Conservation (phyloP, 2,329 filamentous ascomycete species). For the Hawksworthiomyces lignivorus region DNA sequence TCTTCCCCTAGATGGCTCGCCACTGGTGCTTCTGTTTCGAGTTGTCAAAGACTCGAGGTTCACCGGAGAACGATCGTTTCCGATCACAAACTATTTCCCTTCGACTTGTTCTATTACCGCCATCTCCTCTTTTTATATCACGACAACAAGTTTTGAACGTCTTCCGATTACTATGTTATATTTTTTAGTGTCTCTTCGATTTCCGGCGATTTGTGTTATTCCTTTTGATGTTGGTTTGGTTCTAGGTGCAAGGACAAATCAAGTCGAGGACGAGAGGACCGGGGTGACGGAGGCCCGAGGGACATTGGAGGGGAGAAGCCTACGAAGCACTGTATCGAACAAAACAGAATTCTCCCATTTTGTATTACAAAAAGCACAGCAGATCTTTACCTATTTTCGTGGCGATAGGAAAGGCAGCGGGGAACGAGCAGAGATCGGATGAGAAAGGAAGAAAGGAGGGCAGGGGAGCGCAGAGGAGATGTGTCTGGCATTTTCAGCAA, state of each 20-base stretch:
- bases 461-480: too few relatives aligned
- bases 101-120: slow-evolving; percentile 1
- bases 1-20: too few relatives aligned
- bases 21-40: too few relatives aligned
- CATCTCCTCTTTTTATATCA: slow-evolving; percentile 21
- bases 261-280: not conserved
- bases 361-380: slow-evolving; percentile 10
- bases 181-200: slow-evolving; percentile 9
- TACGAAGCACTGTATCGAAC: too few relatives aligned
- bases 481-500: too few relatives aligned
- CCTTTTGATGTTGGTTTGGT: slow-evolving; percentile 4
- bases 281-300: not conserved
- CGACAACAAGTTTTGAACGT: slow-evolving; percentile 22
- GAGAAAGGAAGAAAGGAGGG: too few relatives aligned
- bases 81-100: not conserved
- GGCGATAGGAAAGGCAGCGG: not conserved
- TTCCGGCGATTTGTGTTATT: slow-evolving; percentile 3
- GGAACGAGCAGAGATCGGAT: too few relatives aligned
- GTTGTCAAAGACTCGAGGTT: too few relatives aligned
- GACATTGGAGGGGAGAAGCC: not conserved
- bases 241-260: not conserved
- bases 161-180: slow-evolving; percentile 8
- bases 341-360: too few relatives aligned
- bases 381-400: not conserved
- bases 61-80: not conserved